These are phyloP conservation scores for Aspergillus sojae DNA, from an alignment of 2,329 filamentous ascomycete genomes.

Conservation along the genomic window DNA sequence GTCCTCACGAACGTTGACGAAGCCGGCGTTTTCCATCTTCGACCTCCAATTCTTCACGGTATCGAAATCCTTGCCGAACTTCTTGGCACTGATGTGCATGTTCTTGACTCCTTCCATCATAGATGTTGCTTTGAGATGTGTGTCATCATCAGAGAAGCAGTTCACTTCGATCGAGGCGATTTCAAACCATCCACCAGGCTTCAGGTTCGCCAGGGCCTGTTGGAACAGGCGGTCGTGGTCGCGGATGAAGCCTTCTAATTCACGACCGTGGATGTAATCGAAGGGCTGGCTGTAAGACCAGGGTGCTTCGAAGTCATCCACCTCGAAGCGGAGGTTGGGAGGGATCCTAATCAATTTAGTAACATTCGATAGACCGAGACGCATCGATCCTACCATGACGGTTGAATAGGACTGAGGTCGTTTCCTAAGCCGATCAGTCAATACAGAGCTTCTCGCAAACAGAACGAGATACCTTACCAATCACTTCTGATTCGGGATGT, in stretches of 20 bases:
- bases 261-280: constrained; percentile 37
- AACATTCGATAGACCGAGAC: background rate
- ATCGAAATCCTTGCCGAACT: constrained; percentile 38
- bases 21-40: constrained; percentile 55
- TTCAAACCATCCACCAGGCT: constrained; percentile 33
- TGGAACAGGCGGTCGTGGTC: constrained; percentile 31
- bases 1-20: constrained; percentile 54
- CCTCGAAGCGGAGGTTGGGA: constrained; percentile 37
- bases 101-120: constrained; percentile 31
- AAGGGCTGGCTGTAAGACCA: constrained; percentile 35
- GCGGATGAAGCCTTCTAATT: constrained; percentile 34
- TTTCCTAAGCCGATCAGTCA: constrained; percentile 25
- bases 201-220: constrained; percentile 28
- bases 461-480: constrained; percentile 23
- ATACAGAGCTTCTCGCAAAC: no score
- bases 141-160: constrained; percentile 69
- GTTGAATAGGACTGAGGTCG: constrained; percentile 37
- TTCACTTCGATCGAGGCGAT: constrained; percentile 79
- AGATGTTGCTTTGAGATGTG: constrained; percentile 29
- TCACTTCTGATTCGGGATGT: constrained; percentile 31
- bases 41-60: constrained; percentile 40
- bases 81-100: constrained; percentile 30
- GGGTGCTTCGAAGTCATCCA: constrained; percentile 36
- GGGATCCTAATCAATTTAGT: constrained; percentile 30
- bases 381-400: constrained; percentile 27